Conservation (phyloP, 306 rosid genomes). For the Alnus rubra region DNA sequence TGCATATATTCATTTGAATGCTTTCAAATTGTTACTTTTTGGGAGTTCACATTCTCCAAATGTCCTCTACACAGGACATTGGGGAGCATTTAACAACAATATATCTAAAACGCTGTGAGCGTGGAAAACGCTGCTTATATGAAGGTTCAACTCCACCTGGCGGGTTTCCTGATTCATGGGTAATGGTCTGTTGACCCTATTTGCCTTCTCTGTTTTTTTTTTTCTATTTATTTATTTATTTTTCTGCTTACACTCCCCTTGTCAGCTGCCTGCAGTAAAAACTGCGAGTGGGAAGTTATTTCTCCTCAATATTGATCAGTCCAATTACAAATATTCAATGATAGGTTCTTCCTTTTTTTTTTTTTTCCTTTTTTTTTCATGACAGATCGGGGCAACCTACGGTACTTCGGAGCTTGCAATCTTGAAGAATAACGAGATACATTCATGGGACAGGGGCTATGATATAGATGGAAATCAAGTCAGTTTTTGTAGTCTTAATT, state of each 20-base stretch:
- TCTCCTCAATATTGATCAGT: neutral
- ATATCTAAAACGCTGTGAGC: constrained; percentile 84
- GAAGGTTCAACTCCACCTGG: constrained; percentile 98
- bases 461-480: constrained; percentile 90
- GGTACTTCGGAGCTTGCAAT: constrained; percentile 80
- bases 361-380: neutral
- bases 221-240: too few species aligned
- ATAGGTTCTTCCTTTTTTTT: neutral
- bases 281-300: neutral
- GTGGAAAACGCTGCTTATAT: constrained; percentile 94
- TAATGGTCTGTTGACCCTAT: constrained; percentile 40
- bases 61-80: constrained; percentile 61
- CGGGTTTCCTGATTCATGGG: constrained; percentile 96
- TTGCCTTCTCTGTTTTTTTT: neutral
- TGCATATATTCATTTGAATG: constrained; percentile 6
- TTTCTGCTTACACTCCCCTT: constrained; percentile 1
- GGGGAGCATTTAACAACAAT: constrained; percentile 90
- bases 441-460: constrained; percentile 89
- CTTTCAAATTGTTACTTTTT: constrained; percentile 11
- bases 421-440: constrained; percentile 90
- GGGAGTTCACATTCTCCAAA: constrained; percentile 4
- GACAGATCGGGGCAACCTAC: constrained; percentile 87
- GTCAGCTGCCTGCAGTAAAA: neutral
- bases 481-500: constrained; percentile 26
- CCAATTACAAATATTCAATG: neutral